Evolutionary conservation across 177 flowering plant genomes (phyloP), one percentile per base, ranked within the genome.

Genomic region (Vitis hybrid): DNA sequence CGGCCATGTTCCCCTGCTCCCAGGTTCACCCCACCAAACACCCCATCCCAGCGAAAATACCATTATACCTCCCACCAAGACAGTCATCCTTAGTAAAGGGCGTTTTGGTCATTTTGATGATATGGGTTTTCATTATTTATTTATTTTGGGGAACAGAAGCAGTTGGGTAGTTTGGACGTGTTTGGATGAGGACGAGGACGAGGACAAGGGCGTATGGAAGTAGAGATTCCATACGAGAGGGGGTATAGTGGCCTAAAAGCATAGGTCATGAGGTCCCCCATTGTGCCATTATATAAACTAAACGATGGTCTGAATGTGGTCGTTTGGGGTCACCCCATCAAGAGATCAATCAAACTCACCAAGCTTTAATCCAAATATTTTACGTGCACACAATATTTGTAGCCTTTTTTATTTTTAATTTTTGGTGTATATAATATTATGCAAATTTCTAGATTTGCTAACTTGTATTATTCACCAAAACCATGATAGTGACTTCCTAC

Each of bases 251-350:
- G 9, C 64, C 64, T 9, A 61, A n/a, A 61, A 28, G 13, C 8
- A 5, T 57, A 38, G 62, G 71, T 54, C 60, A 58, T 17, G 3
- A 38, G 31, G 53, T 14, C 61, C 51, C 51, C 13, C n/a, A 4
- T 8, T 51, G 18, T 17, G 47, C 47, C 47, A 38, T 24, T 24
- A 18, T 50, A 51, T 4, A 20, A 65, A 65, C 13, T 20, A 56
- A 52, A 66, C 12, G 28, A 67, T 55, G 70, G 53, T 38, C 62
- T 68, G 71, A 57, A 68, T 62, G 49, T 58, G 44, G 71, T 68
- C 71, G 55, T 33, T 57, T 68, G 10, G 14, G 14, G 52, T 67
- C 61, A 57, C 44, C 18, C 20, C 20, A 20, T 11, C 11, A 28
- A 38, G 47, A 38, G 8, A 38, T 38, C 47, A 38, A 38, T 38